These are phyloP conservation scores for Dichotomopilus funicola DNA, from an alignment of 2,329 filamentous ascomycete genomes.

Conservation along the genomic window DNA sequence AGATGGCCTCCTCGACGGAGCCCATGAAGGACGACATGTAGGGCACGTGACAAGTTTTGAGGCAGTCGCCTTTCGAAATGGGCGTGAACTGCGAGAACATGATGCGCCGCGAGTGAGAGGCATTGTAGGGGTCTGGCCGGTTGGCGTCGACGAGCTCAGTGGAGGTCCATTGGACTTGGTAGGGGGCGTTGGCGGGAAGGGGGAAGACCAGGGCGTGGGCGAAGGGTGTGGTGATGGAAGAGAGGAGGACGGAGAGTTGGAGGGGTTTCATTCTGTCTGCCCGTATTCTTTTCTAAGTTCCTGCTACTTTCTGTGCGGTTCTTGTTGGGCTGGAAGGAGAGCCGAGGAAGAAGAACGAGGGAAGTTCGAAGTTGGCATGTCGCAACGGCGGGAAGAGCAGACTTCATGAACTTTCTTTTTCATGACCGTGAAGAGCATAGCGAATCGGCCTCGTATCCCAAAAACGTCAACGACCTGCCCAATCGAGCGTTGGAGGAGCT, in stretches of 20 bases:
- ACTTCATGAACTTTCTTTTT: no score
- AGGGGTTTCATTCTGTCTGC: not conserved
- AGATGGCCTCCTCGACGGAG: constrained; percentile 20
- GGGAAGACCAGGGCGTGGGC: not conserved
- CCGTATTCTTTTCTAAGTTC: no score
- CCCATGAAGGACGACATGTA: constrained; percentile 22
- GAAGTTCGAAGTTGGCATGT: no score
- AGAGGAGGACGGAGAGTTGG: not conserved
- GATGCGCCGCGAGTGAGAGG: constrained; percentile 19
- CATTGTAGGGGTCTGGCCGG: constrained; percentile 29
- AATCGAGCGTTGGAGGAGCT: no score
- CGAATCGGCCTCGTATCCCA: no score
- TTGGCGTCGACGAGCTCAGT: constrained; percentile 29
- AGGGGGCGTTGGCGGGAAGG: not conserved
- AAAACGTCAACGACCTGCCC: no score
- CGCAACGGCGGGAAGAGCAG: no score
- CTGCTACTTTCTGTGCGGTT: no score
- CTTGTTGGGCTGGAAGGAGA: no score
- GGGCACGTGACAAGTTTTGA: constrained; percentile 17
- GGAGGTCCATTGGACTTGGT: constrained; percentile 7
- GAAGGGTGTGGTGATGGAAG: not conserved
- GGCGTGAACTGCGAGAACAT: constrained; percentile 25
- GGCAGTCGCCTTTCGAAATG: constrained; percentile 14
- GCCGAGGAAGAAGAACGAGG: no score
- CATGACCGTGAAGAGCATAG: no score